Evolutionary conservation across 208 protist species (phyloP).

Genomic region (Acanthamoeba castellanii): DNA sequence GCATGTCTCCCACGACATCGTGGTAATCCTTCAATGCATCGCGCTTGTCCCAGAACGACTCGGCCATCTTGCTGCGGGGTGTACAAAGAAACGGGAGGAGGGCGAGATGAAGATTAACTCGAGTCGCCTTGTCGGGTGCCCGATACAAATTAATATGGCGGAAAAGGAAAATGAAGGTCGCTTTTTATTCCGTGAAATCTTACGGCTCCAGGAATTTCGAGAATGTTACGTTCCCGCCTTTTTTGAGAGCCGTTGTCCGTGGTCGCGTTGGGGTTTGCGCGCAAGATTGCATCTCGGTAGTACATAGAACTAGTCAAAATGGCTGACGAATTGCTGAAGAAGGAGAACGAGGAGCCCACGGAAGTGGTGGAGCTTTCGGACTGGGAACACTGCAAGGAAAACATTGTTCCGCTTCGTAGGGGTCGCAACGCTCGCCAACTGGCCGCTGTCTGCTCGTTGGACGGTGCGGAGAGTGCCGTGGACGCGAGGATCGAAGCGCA

Average conservation of each 20-base stretch:
- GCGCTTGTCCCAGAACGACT: background rate
- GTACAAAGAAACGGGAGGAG: background rate
- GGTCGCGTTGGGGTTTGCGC: background rate
- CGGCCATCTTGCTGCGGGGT: background rate
- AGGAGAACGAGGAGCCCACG: background rate
- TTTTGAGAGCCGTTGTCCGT: background rate
- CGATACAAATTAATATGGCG: too few relatives aligned
- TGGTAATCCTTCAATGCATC: background rate
- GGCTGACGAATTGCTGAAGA: background rate
- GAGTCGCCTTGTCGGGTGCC: too few relatives aligned
- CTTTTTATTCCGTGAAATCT: background rate
- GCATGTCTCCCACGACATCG: constrained; percentile 42
- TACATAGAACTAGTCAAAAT: background rate
- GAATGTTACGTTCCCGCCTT: background rate
- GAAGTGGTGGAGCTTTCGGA: background rate
- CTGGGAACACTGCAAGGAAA: constrained; percentile 31
- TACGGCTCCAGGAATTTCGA: background rate
- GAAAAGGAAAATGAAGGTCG: too few relatives aligned
- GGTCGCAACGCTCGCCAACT: background rate
- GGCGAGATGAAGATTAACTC: too few relatives aligned
- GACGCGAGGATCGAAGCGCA: background rate
- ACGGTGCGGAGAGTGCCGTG: background rate
- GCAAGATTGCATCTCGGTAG: background rate
- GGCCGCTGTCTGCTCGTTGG: background rate
- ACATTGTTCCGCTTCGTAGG: background rate